Evolutionary conservation across 108 stramenopile species (phyloP), one percentile per base, ranked within the genome.

Genomic region (Fistulifera solaris): DNA sequence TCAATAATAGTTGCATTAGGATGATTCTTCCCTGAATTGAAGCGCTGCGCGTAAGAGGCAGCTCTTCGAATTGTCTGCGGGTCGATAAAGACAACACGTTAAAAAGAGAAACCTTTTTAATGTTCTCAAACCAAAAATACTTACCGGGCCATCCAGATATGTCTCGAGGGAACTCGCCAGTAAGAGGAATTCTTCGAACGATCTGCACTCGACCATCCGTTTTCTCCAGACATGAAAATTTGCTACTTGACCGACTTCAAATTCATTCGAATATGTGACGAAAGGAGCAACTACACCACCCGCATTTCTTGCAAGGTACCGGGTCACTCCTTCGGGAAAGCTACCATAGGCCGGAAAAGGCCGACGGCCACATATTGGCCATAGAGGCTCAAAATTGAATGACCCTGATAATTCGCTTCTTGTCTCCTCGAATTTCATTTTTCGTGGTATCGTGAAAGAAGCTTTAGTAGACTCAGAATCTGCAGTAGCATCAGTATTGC

Each of bases 211-310:
- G 6, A 62, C 26, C 21, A 71, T 73, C 38, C 58, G 45, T 48
- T 82, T 91, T 39, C 89, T 67, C 89, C 89, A 91, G 38, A 84
- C 46, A 62, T 91, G 83, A 52, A 65, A 69, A 47, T 61, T 61
- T 17, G 75, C 62, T 19, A 75, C 66, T 47, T 85, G 83, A 0
- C 80, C 89, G 40, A 91, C 89, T 78, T 91, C 89, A 40, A 80
- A 83, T n/a, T 50, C 27, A 15, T 67, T 72, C 18, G 70, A 58
- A 43, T 91, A 91, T 12, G 66, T 63, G 12, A 91, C 56, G 47
- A 69, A 65, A 21, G 81, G 83, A 17, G 80, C 80, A 11, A 62
- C 53, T 17, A 60, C 71, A 8, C 64, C 62, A 11, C 85, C 85
- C 28, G 75, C 80, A 48, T 72, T 79, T 41, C 83, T 61, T 2